A percentile compares a stretch with the other conserved stretches of the same genome.
phyloP scores from a whole-genome alignment of 176 grass and related monocot genomes.

The Oryza meridionalis region DNA sequence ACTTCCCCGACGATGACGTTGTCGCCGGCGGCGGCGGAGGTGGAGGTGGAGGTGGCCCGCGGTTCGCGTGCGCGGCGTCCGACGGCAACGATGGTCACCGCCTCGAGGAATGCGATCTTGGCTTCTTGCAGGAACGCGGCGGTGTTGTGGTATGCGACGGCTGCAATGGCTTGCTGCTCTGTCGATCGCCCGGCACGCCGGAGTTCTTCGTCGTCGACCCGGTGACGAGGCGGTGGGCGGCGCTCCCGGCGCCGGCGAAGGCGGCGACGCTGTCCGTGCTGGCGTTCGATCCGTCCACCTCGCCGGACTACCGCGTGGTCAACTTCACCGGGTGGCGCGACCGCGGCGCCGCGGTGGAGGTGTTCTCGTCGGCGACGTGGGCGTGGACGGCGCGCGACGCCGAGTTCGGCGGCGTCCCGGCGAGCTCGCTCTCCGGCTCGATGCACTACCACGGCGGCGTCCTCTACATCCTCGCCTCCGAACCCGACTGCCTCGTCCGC shows the following conservation, averaged over 20 bases:
- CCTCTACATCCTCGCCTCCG: conserved; percentile 49
- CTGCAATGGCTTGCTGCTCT: conserved; percentile 66
- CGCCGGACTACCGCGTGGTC: conserved; percentile 50
- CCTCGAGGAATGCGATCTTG: conserved; percentile 45
- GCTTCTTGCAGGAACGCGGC: conserved; percentile 32
- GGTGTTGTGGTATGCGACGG: conserved; percentile 41
- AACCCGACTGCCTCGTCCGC: conserved; percentile 42
- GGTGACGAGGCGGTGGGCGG: conserved; percentile 43
- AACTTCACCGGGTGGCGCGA: conserved; percentile 55
- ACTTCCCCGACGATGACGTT: conserved; percentile 27
- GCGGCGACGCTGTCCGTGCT: conserved; percentile 52
- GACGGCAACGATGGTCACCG: neutral
- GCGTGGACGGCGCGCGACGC: conserved; percentile 39
- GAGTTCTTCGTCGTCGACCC: conserved; percentile 64
- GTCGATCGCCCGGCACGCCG: neutral
- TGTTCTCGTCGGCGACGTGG: conserved; percentile 57
- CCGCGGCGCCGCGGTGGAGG: conserved; percentile 49
- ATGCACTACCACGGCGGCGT: conserved; percentile 52
- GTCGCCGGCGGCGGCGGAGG: neutral
- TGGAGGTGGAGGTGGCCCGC: neutral
- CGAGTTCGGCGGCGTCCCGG: conserved; percentile 40
- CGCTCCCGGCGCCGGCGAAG: conserved; percentile 38
- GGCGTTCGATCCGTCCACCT: conserved; percentile 51
- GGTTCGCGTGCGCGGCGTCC: conserved; percentile 38
- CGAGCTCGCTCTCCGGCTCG: conserved; percentile 39